phyloP scores from a whole-genome alignment of 73 alveolate genomes.

The Uronychia setigera region DNA sequence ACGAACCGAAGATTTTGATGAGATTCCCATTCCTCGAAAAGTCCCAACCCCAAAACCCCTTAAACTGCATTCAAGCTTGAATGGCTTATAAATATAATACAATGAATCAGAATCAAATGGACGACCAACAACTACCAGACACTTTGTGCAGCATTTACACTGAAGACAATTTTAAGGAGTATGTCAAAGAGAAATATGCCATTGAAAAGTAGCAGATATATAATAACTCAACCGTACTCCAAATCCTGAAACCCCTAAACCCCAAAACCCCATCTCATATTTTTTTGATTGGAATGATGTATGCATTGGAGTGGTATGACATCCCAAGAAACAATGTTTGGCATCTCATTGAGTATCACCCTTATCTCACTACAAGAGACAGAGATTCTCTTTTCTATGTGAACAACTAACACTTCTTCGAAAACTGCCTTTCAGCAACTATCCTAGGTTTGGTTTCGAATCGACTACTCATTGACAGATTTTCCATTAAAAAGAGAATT shows the following conservation, averaged over 20 bases:
- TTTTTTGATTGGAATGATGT: conserved; percentile 39
- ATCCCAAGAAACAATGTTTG: conserved; percentile 34
- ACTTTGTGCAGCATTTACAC: too few species aligned
- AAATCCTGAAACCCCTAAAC: not conserved
- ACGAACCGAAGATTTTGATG: too few species aligned
- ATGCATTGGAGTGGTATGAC: conserved; percentile 70
- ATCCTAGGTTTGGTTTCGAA: conserved; percentile 30
- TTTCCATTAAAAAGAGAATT: conserved; percentile 9
- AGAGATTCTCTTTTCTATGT: conserved; percentile 18
- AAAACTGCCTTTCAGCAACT: conserved; percentile 11
- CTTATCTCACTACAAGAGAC: conserved; percentile 54
- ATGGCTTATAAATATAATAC: too few species aligned
- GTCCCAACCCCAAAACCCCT: too few species aligned
- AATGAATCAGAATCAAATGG: too few species aligned
- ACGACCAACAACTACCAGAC: too few species aligned
- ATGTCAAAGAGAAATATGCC: conserved; percentile 46
- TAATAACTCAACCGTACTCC: not conserved
- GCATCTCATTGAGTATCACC: conserved; percentile 59
- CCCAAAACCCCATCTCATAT: not conserved
- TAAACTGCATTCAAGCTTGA: too few species aligned
- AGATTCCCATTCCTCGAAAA: too few species aligned
- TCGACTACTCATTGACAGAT: conserved; percentile 11
- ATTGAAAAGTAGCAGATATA: conserved; percentile 19
- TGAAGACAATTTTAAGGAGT: conserved; percentile 53
- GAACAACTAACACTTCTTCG: conserved; percentile 41